Conservation (phyloP, 129 eudicot genomes). For the Kitagawia praeruptora region DNA sequence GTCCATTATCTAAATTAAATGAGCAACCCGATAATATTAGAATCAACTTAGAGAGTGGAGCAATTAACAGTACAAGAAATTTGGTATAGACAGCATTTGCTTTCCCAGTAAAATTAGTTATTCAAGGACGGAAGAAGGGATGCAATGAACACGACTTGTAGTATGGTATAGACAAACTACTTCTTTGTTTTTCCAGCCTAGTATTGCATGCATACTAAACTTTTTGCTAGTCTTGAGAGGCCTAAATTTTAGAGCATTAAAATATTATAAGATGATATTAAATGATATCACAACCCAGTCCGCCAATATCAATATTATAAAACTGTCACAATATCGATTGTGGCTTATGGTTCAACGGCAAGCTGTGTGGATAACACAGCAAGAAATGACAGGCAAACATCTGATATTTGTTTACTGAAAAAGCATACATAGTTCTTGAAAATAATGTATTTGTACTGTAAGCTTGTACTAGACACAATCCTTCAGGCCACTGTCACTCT, state of each 20-base stretch:
- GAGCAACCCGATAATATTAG: slow-evolving; percentile 7
- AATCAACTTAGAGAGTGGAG: background rate
- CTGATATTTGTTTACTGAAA: background rate
- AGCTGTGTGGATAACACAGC: background rate
- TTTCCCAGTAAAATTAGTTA: background rate
- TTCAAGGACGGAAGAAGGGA: background rate
- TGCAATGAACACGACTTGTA: background rate
- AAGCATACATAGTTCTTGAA: background rate
- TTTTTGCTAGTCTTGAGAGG: background rate
- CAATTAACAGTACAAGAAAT: background rate
- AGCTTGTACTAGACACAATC: background rate
- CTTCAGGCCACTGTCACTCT: background rate
- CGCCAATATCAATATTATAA: background rate
- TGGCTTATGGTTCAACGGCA: background rate
- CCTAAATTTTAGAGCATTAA: background rate
- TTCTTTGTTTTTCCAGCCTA: background rate
- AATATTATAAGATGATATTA: background rate
- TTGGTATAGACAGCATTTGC: background rate
- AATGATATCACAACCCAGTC: background rate
- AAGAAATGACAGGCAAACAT: background rate
- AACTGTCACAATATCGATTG: background rate
- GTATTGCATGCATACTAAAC: background rate
- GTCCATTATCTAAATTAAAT: slow-evolving; percentile 74
- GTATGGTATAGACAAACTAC: background rate
- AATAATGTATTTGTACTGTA: too few relatives aligned